These are phyloP conservation scores for Pythium myriotylum DNA, from an alignment of 352 stramenopile species.

Conservation along the genomic window DNA sequence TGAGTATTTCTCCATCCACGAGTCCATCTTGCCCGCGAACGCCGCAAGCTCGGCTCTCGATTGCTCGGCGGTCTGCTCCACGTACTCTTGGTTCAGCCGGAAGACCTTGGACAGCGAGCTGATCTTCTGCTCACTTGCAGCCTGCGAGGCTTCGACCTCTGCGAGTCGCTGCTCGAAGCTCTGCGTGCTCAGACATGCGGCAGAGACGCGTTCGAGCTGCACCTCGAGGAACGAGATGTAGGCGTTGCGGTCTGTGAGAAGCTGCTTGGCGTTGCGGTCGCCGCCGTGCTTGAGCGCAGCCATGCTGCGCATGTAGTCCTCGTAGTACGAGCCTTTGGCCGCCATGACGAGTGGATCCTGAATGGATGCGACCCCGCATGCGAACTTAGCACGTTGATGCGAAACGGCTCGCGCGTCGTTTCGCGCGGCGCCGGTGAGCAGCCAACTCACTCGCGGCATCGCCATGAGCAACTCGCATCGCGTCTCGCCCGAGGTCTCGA, in stretches of 20 bases:
- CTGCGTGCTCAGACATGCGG: slow-evolving; percentile 72
- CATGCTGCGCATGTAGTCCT: slow-evolving; percentile 82
- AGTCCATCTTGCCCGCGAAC: slow-evolving; percentile 44
- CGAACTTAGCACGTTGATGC: slow-evolving; percentile 15
- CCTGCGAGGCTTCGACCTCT: slow-evolving; percentile 52
- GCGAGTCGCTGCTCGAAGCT: slow-evolving; percentile 65
- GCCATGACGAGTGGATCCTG: slow-evolving; percentile 10
- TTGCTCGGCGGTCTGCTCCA: slow-evolving; percentile 60
- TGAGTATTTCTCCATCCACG: slow-evolving; percentile 74
- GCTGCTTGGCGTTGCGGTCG: slow-evolving; percentile 59
- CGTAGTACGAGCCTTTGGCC: slow-evolving; percentile 62
- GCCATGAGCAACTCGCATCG: slow-evolving; percentile 47
- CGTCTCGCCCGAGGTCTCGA: slow-evolving; percentile 72
- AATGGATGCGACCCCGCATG: neutral
- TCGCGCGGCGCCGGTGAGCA: neutral
- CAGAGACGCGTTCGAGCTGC: slow-evolving; percentile 85
- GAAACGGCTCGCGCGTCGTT: slow-evolving; percentile 1
- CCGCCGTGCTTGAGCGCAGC: slow-evolving; percentile 68
- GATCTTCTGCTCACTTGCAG: slow-evolving; percentile 54
- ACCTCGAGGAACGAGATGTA: slow-evolving; percentile 90
- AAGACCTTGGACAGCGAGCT: slow-evolving; percentile 72
- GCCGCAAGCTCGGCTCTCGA: slow-evolving; percentile 34
- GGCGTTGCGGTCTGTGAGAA: slow-evolving; percentile 82
- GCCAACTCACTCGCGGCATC: neutral
- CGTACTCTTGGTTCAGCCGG: slow-evolving; percentile 70